Conservation (phyloP, 805 yeast genomes). For the Monosporozyma aquatica region DNA sequence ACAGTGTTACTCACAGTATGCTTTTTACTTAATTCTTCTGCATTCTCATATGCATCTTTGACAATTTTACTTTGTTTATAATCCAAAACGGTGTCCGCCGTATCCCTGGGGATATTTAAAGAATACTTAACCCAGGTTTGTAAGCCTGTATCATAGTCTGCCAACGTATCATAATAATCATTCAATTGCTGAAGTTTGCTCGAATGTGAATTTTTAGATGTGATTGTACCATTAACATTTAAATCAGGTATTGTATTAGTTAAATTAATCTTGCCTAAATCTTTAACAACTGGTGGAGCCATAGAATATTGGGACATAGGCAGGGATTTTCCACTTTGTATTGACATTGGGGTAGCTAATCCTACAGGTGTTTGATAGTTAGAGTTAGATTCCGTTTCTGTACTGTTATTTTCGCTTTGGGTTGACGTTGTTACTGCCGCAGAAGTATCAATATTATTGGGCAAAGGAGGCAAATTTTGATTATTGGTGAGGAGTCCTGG, state of each 20-base stretch:
- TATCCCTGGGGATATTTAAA: conserved; percentile 22
- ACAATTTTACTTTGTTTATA: conserved; percentile 43
- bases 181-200: conserved; percentile 21
- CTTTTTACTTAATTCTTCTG: conserved; percentile 35
- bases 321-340: not conserved
- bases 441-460: conserved; percentile 10
- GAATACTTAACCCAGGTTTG: conserved; percentile 42
- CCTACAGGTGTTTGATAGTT: not conserved
- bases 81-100: conserved; percentile 29
- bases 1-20: conserved; percentile 35
- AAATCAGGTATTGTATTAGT: conserved; percentile 34
- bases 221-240: conserved; percentile 34
- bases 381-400: not conserved
- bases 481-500: conserved; percentile 27
- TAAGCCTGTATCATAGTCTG: conserved; percentile 47
- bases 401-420: not conserved
- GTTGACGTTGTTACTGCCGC: too few relatives aligned
- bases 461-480: conserved; percentile 28
- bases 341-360: not conserved
- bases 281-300: conserved; percentile 15
- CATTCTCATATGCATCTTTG: conserved; percentile 56
- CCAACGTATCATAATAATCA: conserved; percentile 31
- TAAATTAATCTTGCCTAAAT: conserved; percentile 30
- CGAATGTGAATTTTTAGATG: conserved; percentile 10
- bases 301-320: conserved; percentile 2